Base-by-base conservation (phyloP, 257 asterid species). In the Salvia miltiorrhiza region DNA sequence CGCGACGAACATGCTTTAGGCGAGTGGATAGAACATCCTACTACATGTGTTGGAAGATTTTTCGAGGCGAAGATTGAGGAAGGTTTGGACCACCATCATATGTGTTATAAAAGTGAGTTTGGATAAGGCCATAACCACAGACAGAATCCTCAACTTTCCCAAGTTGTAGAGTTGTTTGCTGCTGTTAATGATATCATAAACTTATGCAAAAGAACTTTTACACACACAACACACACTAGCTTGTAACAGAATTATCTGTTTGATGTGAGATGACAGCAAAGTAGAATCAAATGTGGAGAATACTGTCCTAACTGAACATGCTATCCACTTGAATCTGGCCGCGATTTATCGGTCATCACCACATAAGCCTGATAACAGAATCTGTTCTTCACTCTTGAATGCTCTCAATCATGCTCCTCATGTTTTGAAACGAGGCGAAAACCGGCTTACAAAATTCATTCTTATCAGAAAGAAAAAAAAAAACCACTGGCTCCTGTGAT, bases 41-140 rank as follows among this genome's bases (percentile, higher is more conserved):
- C 55, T 54, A 14, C 35, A 12, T 23, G 54, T 35, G 41, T 4
- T 67, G 73, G 54, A 20, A 23, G 32, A 67, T 52, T 35, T 53
- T 20, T 16, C 12, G 9, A 8, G 19, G 57, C n/a, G n/a, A 4
- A 45, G 13, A 8, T 23, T 40, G 67, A 62, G 33, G 16, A 9
- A 44, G 7, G 26, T 64, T 64, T 64, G 69, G 69, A 64, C 69
- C 69, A 64, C 69, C 69, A 45, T 37, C 21, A 35, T 17, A 3
- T 43, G 37, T 63, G 16, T 41, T 13, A 24, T 9, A 63, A 63
- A 64, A 63, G 53, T 64, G 9, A 17, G n/a, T 37, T 45, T 47
- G 54, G 57, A 64, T 64, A 64, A 63, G 40, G 7, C 16, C 45
- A 58, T 35, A 4, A 30, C n/a, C n/a, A n/a, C n/a, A n/a, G 24